Evolutionary conservation across 108 stramenopile species (phyloP).

Genomic region (Nitzschia sp.): DNA sequence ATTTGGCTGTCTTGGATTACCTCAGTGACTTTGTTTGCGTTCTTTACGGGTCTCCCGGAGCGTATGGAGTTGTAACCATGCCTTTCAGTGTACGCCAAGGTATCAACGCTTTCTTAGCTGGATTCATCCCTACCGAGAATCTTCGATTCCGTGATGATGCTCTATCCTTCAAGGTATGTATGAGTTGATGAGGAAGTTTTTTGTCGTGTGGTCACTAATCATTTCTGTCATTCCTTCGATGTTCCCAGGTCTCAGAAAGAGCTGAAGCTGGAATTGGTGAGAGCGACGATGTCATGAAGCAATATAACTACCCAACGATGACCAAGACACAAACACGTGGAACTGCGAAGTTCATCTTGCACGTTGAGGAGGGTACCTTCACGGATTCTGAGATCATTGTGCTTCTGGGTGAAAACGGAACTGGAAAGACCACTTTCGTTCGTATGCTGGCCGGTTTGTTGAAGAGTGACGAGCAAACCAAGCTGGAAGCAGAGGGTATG

Average conservation of each 20-base stretch:
- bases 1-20: slow-evolving; percentile 99
- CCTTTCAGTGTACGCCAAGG: slow-evolving; percentile 97
- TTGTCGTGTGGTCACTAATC: background rate
- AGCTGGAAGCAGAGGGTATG: slow-evolving; percentile 73
- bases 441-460: slow-evolving; percentile 96
- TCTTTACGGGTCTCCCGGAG: slow-evolving; percentile 93
- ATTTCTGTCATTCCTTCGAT: slow-evolving; percentile 1
- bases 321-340: slow-evolving; percentile 92
- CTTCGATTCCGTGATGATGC: slow-evolving; percentile 96
- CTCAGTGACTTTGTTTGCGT: slow-evolving; percentile 98
- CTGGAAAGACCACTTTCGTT: slow-evolving; percentile 93
- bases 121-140: slow-evolving; percentile 99
- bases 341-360: slow-evolving; percentile 85
- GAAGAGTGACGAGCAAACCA: slow-evolving; percentile 89
- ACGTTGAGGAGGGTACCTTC: slow-evolving; percentile 92
- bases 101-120: slow-evolving; percentile 99
- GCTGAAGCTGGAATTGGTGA: slow-evolving; percentile 67
- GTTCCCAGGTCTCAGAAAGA: slow-evolving; percentile 63
- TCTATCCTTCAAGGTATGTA: slow-evolving; percentile 92
- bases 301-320: slow-evolving; percentile 93
- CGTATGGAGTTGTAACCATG: slow-evolving; percentile 99
- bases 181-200: background rate
- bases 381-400: slow-evolving; percentile 98
- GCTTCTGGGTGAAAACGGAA: slow-evolving; percentile 96
- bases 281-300: slow-evolving; percentile 67